These are phyloP conservation scores for Penicillium coffeae DNA, from an alignment of 495 filamentous ascomycete species.

Conservation along the genomic window DNA sequence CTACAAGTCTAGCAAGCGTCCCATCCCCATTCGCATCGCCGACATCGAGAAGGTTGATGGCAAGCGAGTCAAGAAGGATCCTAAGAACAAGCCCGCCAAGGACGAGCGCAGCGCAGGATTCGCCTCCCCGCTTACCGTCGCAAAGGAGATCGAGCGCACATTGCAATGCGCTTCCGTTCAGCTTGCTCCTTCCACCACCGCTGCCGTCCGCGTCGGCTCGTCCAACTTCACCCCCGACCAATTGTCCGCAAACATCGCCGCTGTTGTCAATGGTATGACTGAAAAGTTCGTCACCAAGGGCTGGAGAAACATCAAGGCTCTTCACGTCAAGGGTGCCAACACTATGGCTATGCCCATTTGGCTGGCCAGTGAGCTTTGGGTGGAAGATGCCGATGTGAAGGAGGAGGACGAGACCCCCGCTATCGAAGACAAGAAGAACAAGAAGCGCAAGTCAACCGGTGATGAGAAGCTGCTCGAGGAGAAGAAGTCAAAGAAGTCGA, in stretches of 20 bases:
- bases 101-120: constrained; percentile 39
- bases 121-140: constrained; percentile 51
- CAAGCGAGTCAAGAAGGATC: constrained; percentile 57
- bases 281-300: constrained; percentile 76
- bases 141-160: constrained; percentile 67
- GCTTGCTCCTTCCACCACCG: constrained; percentile 60
- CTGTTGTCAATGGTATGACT: constrained; percentile 62
- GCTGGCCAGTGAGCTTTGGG: constrained; percentile 86
- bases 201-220: constrained; percentile 67
- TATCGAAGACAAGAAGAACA: constrained; percentile 55
- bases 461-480: constrained; percentile 56
- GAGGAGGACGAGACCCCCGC: constrained; percentile 48
- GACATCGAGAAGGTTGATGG: constrained; percentile 61
- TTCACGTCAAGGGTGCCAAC: constrained; percentile 85
- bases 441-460: constrained; percentile 59
- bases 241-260: constrained; percentile 73
- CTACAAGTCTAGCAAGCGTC: constrained; percentile 79
- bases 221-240: constrained; percentile 69
- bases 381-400: constrained; percentile 74
- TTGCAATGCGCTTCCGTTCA: constrained; percentile 69
- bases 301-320: constrained; percentile 75
- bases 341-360: constrained; percentile 88
- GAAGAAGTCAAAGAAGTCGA: constrained; percentile 53
- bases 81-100: constrained; percentile 33
- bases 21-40: constrained; percentile 75